phyloP scores from a whole-genome alignment of 192 early-diverging fungal genomes.

The Coemansia umbellata region DNA sequence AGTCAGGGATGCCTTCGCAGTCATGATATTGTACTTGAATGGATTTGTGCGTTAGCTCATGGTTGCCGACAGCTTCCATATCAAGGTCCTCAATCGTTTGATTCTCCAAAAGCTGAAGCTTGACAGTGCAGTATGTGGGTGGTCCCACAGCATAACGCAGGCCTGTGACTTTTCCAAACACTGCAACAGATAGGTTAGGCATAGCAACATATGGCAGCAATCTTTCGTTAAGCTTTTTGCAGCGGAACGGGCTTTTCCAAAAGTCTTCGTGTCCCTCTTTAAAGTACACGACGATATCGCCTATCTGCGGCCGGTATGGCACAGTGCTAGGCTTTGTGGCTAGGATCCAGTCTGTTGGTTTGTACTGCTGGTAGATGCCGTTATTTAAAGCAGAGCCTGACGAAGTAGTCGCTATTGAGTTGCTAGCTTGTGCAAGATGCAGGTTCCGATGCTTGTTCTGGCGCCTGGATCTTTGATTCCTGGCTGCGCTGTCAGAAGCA shows the following conservation, averaged over 20 bases:
- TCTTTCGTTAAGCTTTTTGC: slow-evolving; percentile 39
- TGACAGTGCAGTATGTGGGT: slow-evolving; percentile 61
- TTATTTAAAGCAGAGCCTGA: not conserved
- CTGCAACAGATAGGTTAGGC: slow-evolving; percentile 47
- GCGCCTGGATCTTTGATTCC: not conserved
- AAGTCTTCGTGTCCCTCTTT: slow-evolving; percentile 59
- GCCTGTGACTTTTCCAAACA: slow-evolving; percentile 56
- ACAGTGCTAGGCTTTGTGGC: slow-evolving; percentile 37
- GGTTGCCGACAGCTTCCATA: slow-evolving; percentile 27
- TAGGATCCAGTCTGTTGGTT: slow-evolving; percentile 55
- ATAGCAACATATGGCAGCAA: slow-evolving; percentile 47
- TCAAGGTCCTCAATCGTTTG: slow-evolving; percentile 51
- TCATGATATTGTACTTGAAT: slow-evolving; percentile 67
- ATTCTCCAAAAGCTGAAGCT: slow-evolving; percentile 40
- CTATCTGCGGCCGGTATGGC: slow-evolving; percentile 63
- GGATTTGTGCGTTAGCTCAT: slow-evolving; percentile 16
- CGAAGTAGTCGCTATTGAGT: not conserved
- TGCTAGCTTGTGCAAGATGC: not conserved
- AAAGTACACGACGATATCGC: slow-evolving; percentile 57
- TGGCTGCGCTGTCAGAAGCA: not conserved
- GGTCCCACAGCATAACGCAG: slow-evolving; percentile 65
- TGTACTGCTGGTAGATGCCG: slow-evolving; percentile 5
- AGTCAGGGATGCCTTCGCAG: slow-evolving; percentile 65
- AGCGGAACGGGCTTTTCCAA: slow-evolving; percentile 41
- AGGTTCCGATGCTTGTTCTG: slow-evolving; percentile 5